phyloP scores from a whole-genome alignment of 2,329 filamentous ascomycete genomes.

The Drechslerella stenobrocha region DNA sequence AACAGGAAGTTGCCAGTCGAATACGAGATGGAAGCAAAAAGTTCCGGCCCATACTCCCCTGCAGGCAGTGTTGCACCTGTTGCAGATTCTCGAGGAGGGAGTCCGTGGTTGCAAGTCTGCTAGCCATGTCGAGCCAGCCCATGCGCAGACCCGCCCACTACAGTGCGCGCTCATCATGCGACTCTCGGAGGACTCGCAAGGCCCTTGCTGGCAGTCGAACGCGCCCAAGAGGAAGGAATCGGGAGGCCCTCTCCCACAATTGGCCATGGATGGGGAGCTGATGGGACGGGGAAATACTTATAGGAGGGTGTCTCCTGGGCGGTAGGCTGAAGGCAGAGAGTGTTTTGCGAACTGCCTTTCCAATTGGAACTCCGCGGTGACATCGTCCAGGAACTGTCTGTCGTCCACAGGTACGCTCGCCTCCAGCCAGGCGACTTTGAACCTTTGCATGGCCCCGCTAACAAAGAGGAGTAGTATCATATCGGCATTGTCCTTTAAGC shows the following conservation, averaged over 20 bases:
- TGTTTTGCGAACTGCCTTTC: slow-evolving; percentile 27
- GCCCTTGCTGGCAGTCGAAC: slow-evolving; percentile 19
- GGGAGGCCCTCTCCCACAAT: slow-evolving; percentile 35
- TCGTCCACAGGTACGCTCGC: too few relatives aligned
- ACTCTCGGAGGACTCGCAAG: slow-evolving; percentile 31
- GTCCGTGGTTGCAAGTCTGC: slow-evolving; percentile 15
- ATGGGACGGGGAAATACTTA: slow-evolving; percentile 11
- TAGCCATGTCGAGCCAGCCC: slow-evolving; percentile 17
- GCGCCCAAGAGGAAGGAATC: slow-evolving; percentile 17
- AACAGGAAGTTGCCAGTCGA: too few relatives aligned
- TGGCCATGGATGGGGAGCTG: neutral
- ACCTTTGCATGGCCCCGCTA: too few relatives aligned
- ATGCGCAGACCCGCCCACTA: slow-evolving; percentile 20
- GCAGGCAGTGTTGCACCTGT: slow-evolving; percentile 20
- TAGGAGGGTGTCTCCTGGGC: slow-evolving; percentile 39
- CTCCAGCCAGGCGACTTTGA: too few relatives aligned
- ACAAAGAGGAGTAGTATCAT: too few relatives aligned
- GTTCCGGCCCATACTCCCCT: slow-evolving; percentile 12
- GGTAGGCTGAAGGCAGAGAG: neutral
- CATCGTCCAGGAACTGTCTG: too few relatives aligned
- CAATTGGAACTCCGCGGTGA: slow-evolving; percentile 36
- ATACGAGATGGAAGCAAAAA: slow-evolving; percentile 9
- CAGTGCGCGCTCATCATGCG: slow-evolving; percentile 31
- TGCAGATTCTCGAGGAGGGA: slow-evolving; percentile 28
- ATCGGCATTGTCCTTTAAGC: too few relatives aligned